These are phyloP conservation scores for Botrytis cinerea DNA, from an alignment of 2,329 filamentous ascomycete species.

Conservation along the genomic window DNA sequence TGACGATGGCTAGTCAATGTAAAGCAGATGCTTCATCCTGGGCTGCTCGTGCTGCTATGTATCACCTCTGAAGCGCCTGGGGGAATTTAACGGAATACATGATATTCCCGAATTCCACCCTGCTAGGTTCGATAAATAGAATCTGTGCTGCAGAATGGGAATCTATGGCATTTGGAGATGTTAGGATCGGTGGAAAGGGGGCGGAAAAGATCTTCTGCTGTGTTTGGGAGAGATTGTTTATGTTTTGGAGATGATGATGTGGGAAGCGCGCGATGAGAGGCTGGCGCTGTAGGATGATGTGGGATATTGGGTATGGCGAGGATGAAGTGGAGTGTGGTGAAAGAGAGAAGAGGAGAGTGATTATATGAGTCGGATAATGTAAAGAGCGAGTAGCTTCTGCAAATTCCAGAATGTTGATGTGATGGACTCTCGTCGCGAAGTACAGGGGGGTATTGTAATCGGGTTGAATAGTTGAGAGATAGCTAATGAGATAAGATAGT, in stretches of 20 bases:
- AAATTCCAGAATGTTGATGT: background rate
- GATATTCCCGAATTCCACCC: background rate
- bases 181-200: background rate
- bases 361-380: background rate
- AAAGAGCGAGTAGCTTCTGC: background rate
- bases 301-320: background rate
- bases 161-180: accelerated
- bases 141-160: too few species aligned
- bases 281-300: background rate
- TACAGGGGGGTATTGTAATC: background rate
- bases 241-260: background rate
- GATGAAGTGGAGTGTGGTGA: too few species aligned
- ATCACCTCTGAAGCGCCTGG: accelerated
- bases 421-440: background rate
- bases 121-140: accelerated
- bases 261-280: accelerated
- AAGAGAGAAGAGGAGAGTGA: background rate
- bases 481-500: background rate
- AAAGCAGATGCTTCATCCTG: background rate
- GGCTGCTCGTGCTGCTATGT: background rate
- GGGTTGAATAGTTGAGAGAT: too few species aligned
- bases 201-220: background rate
- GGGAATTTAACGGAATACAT: background rate
- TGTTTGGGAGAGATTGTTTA: background rate
- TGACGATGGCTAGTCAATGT: background rate